phyloP scores from a whole-genome alignment of 768 basidiomycete species.

The Piloderma croceum region DNA sequence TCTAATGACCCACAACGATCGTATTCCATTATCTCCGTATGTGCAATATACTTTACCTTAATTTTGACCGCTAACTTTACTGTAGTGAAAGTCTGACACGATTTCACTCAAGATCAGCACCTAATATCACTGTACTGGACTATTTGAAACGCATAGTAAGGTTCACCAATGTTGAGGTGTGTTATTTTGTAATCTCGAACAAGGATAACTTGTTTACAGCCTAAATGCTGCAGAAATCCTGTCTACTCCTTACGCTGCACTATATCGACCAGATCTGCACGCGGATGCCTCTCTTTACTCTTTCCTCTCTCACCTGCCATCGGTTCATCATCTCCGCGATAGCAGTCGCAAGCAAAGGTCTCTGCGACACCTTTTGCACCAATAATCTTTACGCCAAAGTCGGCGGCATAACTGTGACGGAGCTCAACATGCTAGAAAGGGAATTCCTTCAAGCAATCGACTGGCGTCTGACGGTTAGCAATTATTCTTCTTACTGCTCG shows the following conservation, averaged over 20 bases:
- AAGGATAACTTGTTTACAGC: constrained; percentile 4
- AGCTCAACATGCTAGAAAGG: constrained; percentile 91
- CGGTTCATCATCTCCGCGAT: constrained; percentile 95
- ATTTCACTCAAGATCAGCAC: constrained; percentile 92
- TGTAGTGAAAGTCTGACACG: constrained; percentile 83
- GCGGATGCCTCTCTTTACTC: constrained; percentile 80
- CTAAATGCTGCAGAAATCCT: constrained; percentile 52
- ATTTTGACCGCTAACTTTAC: constrained; percentile 13
- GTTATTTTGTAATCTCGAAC: too few species aligned
- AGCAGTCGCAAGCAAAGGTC: constrained; percentile 87
- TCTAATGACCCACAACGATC: constrained; percentile 93
- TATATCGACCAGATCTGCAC: constrained; percentile 94
- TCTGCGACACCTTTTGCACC: constrained; percentile 93
- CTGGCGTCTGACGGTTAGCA: constrained; percentile 88
- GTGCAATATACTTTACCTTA: constrained; percentile 25
- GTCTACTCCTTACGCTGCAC: constrained; percentile 75
- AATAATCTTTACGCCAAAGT: constrained; percentile 95
- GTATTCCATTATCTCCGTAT: constrained; percentile 83
- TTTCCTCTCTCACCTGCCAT: constrained; percentile 95
- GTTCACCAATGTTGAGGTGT: constrained; percentile 93
- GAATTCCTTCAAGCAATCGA: constrained; percentile 90
- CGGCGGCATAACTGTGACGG: constrained; percentile 85
- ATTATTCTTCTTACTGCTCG: constrained; percentile 23
- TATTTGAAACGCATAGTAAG: constrained; percentile 91
- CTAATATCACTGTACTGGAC: constrained; percentile 82